Evolutionary conservation across 768 basidiomycete species (phyloP).

Genomic region (Amanita rimosa): DNA sequence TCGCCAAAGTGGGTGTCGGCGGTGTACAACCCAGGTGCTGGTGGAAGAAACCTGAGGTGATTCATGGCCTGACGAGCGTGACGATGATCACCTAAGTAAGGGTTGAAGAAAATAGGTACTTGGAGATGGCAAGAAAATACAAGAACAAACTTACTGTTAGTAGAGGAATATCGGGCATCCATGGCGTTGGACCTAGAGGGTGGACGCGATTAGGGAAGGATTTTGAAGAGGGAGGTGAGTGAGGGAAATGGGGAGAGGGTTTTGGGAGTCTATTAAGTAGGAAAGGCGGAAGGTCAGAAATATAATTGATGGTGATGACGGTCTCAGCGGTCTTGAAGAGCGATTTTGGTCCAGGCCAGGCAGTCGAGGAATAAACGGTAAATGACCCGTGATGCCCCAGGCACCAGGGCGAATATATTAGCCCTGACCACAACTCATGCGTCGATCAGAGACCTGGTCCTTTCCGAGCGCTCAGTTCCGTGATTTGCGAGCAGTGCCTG

Average conservation of each 20-base stretch:
- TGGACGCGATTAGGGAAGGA: neutral
- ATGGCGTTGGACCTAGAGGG: neutral
- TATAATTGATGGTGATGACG: slow-evolving; percentile 1
- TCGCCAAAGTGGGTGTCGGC: neutral
- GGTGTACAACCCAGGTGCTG: neutral
- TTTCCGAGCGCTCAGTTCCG: slow-evolving; percentile 4
- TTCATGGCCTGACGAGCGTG: neutral
- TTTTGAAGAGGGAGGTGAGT: neutral
- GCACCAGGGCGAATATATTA: slow-evolving; percentile 3
- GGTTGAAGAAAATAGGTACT: neutral
- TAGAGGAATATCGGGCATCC: neutral
- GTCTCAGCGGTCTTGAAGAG: slow-evolving; percentile 4
- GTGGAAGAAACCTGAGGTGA: neutral
- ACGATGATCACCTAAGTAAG: neutral
- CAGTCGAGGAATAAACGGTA: slow-evolving; percentile 3
- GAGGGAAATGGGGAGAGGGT: neutral
- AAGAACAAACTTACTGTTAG: neutral
- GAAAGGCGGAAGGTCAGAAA: neutral
- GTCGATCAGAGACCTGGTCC: slow-evolving; percentile 5
- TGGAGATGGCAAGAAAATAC: neutral
- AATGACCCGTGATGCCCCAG: slow-evolving; percentile 2
- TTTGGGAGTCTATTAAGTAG: neutral
- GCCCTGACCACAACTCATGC: slow-evolving; percentile 3
- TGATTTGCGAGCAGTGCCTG: slow-evolving; percentile 4
- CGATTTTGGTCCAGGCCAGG: neutral